A percentile compares a stretch with the other conserved stretches of the same genome.
phyloP scores from a whole-genome alignment of 495 filamentous ascomycete species.

The Jackrogersella minutella region DNA sequence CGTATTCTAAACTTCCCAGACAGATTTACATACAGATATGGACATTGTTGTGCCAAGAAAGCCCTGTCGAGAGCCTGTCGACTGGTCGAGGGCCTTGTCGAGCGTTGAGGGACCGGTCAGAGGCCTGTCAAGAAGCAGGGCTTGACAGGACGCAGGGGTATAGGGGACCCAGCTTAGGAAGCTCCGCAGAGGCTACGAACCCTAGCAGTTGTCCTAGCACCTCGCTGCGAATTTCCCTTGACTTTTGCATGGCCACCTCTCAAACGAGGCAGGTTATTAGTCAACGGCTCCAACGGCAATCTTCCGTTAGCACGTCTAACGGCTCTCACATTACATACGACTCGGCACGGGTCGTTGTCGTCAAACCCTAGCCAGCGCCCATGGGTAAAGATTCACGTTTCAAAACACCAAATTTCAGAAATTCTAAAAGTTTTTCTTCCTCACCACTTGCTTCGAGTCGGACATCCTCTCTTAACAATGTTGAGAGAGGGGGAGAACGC shows the following conservation, averaged over 20 bases:
- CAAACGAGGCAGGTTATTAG: slow-evolving; percentile 24
- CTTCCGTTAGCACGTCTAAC: slow-evolving; percentile 33
- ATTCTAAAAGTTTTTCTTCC: slow-evolving; percentile 7
- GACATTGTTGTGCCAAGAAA: background rate
- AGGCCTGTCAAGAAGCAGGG: slow-evolving; percentile 2
- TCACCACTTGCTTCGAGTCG: background rate
- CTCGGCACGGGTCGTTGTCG: slow-evolving; percentile 34
- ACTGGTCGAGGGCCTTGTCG: background rate
- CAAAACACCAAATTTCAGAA: slow-evolving; percentile 19
- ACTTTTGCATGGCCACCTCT: slow-evolving; percentile 22
- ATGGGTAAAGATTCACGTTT: slow-evolving; percentile 24
- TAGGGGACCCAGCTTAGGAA: slow-evolving; percentile 18
- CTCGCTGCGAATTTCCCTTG: no score
- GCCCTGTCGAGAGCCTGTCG: background rate
- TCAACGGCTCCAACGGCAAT: slow-evolving; percentile 36
- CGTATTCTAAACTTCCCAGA: background rate
- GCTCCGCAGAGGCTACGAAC: slow-evolving; percentile 34
- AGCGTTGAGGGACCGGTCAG: no score
- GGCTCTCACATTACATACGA: background rate
- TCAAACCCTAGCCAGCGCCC: slow-evolving; percentile 15
- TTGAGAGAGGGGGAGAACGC: slow-evolving; percentile 21
- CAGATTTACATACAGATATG: background rate
- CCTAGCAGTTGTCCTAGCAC: slow-evolving; percentile 5
- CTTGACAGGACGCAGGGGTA: slow-evolving; percentile 11
- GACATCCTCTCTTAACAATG: slow-evolving; percentile 22